Evolutionary conservation across 2,329 filamentous ascomycete species (phyloP).

Genomic region (Diplocarpon mali): DNA sequence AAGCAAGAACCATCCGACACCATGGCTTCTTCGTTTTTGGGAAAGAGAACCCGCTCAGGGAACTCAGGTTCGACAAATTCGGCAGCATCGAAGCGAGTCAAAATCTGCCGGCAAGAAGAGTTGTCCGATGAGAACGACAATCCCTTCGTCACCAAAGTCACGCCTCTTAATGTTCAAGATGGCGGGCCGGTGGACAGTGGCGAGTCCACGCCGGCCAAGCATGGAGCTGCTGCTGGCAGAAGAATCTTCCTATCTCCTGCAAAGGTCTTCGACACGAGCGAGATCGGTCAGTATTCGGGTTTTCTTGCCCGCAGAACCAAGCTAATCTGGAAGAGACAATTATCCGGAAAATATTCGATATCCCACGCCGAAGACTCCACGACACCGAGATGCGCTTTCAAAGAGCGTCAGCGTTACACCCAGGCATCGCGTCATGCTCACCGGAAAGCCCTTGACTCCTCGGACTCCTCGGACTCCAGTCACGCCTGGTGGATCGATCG

Average conservation of each 20-base stretch:
- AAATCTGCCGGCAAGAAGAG: constrained; percentile 32
- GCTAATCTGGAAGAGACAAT: constrained; percentile 31
- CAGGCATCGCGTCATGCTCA: constrained; percentile 69
- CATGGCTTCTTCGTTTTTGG: constrained; percentile 32
- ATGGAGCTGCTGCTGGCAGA: constrained; percentile 31
- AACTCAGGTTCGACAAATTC: constrained; percentile 24
- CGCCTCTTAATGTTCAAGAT: constrained; percentile 27
- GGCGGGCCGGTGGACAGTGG: constrained; percentile 35
- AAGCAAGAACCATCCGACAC: constrained; percentile 10
- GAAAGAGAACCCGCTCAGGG: constrained; percentile 37
- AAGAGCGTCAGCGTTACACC: constrained; percentile 65
- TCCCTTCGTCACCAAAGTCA: constrained; percentile 34
- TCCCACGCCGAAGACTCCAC: constrained; percentile 61
- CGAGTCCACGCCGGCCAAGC: constrained; percentile 35
- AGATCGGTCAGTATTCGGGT: not conserved
- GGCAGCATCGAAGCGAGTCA: constrained; percentile 30
- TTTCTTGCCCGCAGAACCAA: constrained; percentile 3
- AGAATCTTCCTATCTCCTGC: constrained; percentile 34
- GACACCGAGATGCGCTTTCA: constrained; percentile 68
- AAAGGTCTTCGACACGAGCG: constrained; percentile 26
- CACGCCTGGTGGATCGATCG: constrained; percentile 52
- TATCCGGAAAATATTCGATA: constrained; percentile 35
- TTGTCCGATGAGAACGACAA: constrained; percentile 57
- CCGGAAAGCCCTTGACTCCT: constrained; percentile 64
- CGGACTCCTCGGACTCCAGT: constrained; percentile 65